phyloP scores from a whole-genome alignment of 371 early-diverging fungal species.

The Saksenaea oblongispora region DNA sequence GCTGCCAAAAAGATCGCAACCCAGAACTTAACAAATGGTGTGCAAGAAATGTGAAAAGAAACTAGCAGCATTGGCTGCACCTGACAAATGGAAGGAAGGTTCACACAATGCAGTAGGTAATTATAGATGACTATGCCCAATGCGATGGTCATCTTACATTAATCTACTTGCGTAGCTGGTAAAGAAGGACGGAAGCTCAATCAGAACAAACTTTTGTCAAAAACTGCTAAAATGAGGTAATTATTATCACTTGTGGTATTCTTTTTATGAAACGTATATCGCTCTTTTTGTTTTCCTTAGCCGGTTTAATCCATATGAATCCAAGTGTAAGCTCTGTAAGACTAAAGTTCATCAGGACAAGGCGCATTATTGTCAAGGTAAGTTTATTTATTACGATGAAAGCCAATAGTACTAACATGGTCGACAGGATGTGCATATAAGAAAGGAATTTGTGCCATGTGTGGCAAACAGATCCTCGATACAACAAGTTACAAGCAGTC shows the following conservation, averaged over 20 bases:
- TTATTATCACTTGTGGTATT: slow-evolving; percentile 12
- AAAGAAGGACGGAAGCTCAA: slow-evolving; percentile 60
- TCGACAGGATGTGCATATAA: slow-evolving; percentile 64
- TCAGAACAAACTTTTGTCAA: slow-evolving; percentile 71
- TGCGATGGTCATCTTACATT: neutral
- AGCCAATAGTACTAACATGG: neutral
- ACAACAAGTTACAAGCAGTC: slow-evolving; percentile 65
- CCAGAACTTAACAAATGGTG: slow-evolving; percentile 42
- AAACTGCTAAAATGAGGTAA: slow-evolving; percentile 57
- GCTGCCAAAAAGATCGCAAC: too few relatives aligned
- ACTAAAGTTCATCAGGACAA: slow-evolving; percentile 64
- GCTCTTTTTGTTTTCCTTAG: slow-evolving; percentile 6
- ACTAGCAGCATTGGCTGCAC: slow-evolving; percentile 59
- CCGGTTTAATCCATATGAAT: slow-evolving; percentile 55
- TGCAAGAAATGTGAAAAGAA: slow-evolving; percentile 75
- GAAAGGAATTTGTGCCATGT: slow-evolving; percentile 80
- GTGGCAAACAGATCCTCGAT: slow-evolving; percentile 74
- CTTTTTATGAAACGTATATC: neutral
- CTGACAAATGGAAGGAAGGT: slow-evolving; percentile 75
- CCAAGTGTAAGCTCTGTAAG: slow-evolving; percentile 69
- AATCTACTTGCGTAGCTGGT: slow-evolving; percentile 26
- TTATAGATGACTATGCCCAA: neutral
- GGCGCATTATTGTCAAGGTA: slow-evolving; percentile 72
- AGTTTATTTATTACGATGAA: slow-evolving; percentile 1
- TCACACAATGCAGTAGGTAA: slow-evolving; percentile 57